phyloP scores from a whole-genome alignment of 306 rosid species.

The Lathyrus sativus region DNA sequence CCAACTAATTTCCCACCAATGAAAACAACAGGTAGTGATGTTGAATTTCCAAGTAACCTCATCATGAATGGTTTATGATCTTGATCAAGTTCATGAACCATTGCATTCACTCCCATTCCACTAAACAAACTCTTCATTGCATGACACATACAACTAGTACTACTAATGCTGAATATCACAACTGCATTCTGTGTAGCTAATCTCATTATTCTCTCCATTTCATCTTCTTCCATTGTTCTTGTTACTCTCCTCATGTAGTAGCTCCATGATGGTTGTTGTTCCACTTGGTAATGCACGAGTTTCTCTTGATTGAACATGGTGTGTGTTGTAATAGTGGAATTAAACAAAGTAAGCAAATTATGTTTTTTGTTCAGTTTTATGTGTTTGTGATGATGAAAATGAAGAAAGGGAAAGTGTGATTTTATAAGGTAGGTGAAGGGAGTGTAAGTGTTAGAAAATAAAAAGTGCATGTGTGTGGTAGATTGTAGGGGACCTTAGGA shows the following conservation, averaged over 20 bases:
- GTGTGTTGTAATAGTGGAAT: not conserved
- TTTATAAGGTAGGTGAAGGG: constrained; percentile 8
- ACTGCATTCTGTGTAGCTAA: constrained; percentile 79
- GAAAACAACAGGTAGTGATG: constrained; percentile 68
- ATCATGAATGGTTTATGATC: constrained; percentile 61
- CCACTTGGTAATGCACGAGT: constrained; percentile 60
- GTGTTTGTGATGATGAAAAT: not conserved
- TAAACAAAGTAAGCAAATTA: not conserved
- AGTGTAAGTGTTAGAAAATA: not conserved
- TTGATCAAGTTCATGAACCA: constrained; percentile 74
- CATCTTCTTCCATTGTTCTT: constrained; percentile 48
- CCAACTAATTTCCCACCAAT: constrained; percentile 87
- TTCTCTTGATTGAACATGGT: constrained; percentile 22
- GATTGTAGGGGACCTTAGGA: not conserved
- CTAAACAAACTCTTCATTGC: constrained; percentile 84
- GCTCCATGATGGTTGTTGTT: constrained; percentile 52
- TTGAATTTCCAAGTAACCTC: constrained; percentile 53
- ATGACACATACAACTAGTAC: constrained; percentile 87
- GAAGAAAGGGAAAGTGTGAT: not conserved
- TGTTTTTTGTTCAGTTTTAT: not conserved
- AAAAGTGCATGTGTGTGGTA: not conserved
- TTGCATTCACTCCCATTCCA: constrained; percentile 92
- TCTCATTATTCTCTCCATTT: constrained; percentile 58
- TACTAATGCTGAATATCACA: constrained; percentile 78
- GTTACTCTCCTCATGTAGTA: constrained; percentile 37